phyloP scores from a whole-genome alignment of 2,329 filamentous ascomycete species.

The Penicillium sp. region DNA sequence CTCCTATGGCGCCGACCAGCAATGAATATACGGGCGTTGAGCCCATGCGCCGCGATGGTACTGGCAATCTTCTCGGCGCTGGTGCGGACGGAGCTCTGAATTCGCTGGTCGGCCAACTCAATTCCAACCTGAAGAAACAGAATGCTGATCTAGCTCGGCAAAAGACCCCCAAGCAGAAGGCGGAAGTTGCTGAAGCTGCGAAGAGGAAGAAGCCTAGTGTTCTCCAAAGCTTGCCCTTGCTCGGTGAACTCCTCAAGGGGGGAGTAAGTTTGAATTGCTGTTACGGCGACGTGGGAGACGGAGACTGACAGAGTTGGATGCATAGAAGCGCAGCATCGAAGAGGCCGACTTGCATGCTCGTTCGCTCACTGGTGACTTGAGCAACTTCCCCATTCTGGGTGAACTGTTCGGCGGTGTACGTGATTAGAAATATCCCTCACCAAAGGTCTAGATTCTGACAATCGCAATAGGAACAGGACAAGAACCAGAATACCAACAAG shows the following conservation, averaged over 20 bases:
- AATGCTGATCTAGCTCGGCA: neutral
- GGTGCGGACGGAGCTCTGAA: slow-evolving; percentile 18
- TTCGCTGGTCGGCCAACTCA: slow-evolving; percentile 9
- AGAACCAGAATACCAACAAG: slow-evolving; percentile 7
- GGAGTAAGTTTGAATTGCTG: neutral
- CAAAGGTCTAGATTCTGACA: neutral
- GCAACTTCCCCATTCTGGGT: slow-evolving; percentile 16
- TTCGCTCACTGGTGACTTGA: slow-evolving; percentile 19
- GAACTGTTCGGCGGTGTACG: slow-evolving; percentile 22
- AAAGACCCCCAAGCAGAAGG: neutral
- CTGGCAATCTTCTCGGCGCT: slow-evolving; percentile 21
- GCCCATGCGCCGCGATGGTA: slow-evolving; percentile 14
- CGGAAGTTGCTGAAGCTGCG: slow-evolving; percentile 1
- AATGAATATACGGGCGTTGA: slow-evolving; percentile 1
- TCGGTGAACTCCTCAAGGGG: neutral
- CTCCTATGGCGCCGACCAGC: slow-evolving; percentile 14
- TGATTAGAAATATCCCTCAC: neutral
- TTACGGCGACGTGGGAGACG: too few relatives aligned
- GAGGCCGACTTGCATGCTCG: neutral
- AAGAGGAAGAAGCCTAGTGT: neutral
- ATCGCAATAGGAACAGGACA: slow-evolving; percentile 10
- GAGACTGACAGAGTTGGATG: neutral
- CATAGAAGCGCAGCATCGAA: slow-evolving; percentile 5
- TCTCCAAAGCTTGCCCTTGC: neutral
- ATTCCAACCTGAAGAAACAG: neutral